phyloP scores from a whole-genome alignment of 352 stramenopile genomes.

The Thalassiosira oceanica region DNA sequence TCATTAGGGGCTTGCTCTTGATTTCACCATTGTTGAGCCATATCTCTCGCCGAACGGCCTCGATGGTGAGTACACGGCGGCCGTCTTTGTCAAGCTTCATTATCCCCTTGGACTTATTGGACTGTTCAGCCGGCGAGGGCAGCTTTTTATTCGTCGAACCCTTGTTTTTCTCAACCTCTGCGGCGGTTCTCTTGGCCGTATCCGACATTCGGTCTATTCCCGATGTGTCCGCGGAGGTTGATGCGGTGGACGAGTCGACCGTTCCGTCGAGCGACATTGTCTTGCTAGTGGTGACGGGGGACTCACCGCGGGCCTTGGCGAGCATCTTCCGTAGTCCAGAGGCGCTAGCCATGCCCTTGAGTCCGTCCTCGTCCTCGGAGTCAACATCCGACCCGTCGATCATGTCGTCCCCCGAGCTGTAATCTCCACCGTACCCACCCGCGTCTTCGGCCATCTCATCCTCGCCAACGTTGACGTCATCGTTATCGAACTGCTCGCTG shows the following conservation, averaged over 20 bases:
- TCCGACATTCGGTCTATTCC: conserved; percentile 21
- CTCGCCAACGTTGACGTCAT: conserved; percentile 79
- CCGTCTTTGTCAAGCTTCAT: conserved; percentile 69
- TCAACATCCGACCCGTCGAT: conserved; percentile 42
- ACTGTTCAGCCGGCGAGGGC: conserved; percentile 9
- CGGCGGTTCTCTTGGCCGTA: conserved; percentile 19
- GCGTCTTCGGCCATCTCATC: conserved; percentile 58
- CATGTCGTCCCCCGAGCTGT: conserved; percentile 46
- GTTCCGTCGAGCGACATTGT: too few species aligned
- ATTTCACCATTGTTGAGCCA: conserved; percentile 75
- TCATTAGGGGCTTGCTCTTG: conserved; percentile 70
- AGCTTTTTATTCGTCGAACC: conserved; percentile 21
- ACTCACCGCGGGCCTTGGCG: conserved; percentile 68
- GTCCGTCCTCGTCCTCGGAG: conserved; percentile 44
- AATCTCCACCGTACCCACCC: conserved; percentile 41
- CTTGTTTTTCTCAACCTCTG: conserved; percentile 25
- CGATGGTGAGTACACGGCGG: conserved; percentile 63
- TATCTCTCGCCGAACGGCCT: conserved; percentile 72
- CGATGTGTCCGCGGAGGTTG: neutral
- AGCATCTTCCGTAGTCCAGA: conserved; percentile 69
- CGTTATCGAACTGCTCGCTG: conserved; percentile 81
- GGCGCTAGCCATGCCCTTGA: conserved; percentile 60
- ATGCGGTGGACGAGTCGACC: conserved; percentile 10
- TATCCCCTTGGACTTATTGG: conserved; percentile 29
- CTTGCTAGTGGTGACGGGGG: conserved; percentile 14